A percentile compares a stretch with the other conserved stretches of the same genome.
Conservation (phyloP, 2,329 filamentous ascomycete genomes). For the Cladosporium cucumerinum region DNA sequence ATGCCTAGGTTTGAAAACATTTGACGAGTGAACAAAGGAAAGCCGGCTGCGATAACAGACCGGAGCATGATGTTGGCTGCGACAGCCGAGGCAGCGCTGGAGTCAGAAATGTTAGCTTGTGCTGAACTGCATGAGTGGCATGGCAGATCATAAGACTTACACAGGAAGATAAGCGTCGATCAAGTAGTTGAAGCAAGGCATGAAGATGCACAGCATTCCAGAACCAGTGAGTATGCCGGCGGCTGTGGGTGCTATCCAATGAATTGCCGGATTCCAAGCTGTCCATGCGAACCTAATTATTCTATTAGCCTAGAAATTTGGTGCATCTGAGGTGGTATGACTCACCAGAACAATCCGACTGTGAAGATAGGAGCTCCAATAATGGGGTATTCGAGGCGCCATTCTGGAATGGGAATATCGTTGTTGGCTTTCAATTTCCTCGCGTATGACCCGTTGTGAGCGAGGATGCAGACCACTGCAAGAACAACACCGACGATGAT, state of each 20-base stretch:
- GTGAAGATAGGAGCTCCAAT: conserved; percentile 34
- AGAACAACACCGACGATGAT: conserved; percentile 61
- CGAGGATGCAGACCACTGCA: conserved; percentile 41
- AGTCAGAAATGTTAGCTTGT: background rate
- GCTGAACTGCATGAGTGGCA: background rate
- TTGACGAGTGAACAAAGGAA: conserved; percentile 14
- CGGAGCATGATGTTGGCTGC: conserved; percentile 17
- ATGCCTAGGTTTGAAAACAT: conserved; percentile 16
- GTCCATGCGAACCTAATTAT: conserved; percentile 21
- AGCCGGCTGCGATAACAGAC: conserved; percentile 13
- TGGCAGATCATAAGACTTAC: conserved; percentile 27
- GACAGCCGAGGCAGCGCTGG: conserved; percentile 13
- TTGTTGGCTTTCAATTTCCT: conserved; percentile 13
- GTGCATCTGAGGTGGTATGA: background rate
- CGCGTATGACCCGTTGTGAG: conserved; percentile 1
- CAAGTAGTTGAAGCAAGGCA: conserved; percentile 33
- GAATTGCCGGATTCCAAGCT: conserved; percentile 20
- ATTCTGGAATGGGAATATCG: conserved; percentile 24
- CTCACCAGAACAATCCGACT: conserved; percentile 37
- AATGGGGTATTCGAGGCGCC: conserved; percentile 22
- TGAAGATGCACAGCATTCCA: conserved; percentile 25
- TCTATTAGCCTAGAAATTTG: background rate
- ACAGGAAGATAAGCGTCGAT: conserved; percentile 41
- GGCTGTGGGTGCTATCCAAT: conserved; percentile 23
- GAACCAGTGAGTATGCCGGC: conserved; percentile 25